A percentile compares a stretch with the other conserved stretches of the same genome.
Conservation (phyloP, 2,329 filamentous ascomycete genomes). For the Colletotrichum abscissum region DNA sequence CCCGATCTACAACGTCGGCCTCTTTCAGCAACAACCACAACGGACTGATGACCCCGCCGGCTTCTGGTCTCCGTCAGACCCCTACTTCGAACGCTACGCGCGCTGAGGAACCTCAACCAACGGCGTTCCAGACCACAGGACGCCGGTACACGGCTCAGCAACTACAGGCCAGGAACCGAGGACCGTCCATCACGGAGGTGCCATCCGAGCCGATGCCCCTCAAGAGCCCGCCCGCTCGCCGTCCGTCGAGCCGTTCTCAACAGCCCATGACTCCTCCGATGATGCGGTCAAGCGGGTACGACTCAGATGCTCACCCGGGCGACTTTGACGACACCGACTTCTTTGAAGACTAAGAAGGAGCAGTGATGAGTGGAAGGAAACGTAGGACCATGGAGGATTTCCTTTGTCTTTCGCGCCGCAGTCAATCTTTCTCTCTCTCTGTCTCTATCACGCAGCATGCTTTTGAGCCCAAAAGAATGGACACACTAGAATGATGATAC, state of each 20-base stretch:
- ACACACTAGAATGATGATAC: constrained; percentile 50
- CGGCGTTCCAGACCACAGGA: constrained; percentile 70
- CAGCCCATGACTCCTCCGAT: constrained; percentile 70
- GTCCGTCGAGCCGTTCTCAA: constrained; percentile 47
- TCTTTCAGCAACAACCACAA: constrained; percentile 64
- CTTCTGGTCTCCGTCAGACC: constrained; percentile 75
- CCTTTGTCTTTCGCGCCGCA: constrained; percentile 32
- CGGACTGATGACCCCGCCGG: constrained; percentile 90
- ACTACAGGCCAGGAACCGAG: constrained; percentile 51
- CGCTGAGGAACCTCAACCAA: constrained; percentile 61
- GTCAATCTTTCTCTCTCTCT: constrained; percentile 27
- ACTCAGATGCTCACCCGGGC: constrained; percentile 69
- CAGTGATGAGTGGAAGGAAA: constrained; percentile 36
- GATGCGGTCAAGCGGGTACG: constrained; percentile 69
- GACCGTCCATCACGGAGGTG: constrained; percentile 46
- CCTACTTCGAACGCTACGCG: constrained; percentile 57
- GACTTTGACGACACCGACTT: constrained; percentile 71
- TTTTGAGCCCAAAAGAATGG: constrained; percentile 32
- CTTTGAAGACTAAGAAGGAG: constrained; percentile 61
- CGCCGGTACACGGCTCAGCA: constrained; percentile 67
- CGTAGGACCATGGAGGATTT: constrained; percentile 23
- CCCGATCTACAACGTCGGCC: constrained; percentile 60
- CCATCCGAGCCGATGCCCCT: constrained; percentile 53
- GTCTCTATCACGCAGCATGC: constrained; percentile 27
- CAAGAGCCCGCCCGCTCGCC: constrained; percentile 56